Evolutionary conservation across 2,329 filamentous ascomycete species (phyloP).

Genomic region (Arthrobotrys iridis): DNA sequence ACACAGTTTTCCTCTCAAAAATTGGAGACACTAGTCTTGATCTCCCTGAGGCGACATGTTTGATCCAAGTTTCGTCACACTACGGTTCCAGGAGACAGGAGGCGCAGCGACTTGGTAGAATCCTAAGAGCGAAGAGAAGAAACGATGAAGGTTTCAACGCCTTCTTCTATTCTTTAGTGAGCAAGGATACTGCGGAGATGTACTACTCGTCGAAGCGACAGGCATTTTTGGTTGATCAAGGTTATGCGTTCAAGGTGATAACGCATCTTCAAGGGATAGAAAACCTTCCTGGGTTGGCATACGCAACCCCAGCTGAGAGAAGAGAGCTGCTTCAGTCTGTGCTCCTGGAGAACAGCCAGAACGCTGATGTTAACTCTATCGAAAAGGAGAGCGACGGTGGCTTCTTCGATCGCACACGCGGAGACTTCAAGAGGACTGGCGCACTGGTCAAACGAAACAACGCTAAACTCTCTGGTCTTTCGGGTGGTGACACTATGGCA

Average conservation of each 20-base stretch:
- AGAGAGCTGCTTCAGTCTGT: conserved; percentile 89
- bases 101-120: conserved; percentile 90
- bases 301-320: conserved; percentile 79
- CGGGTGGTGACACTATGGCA: conserved; percentile 96
- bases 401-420: conserved; percentile 63
- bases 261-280: conserved; percentile 93
- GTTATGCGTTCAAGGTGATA: conserved; percentile 98
- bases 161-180: conserved; percentile 97
- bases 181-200: conserved; percentile 98
- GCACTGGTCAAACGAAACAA: conserved; percentile 70
- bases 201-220: conserved; percentile 96
- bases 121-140: conserved; percentile 90
- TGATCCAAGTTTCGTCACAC: conserved; percentile 97
- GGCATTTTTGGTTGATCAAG: conserved; percentile 96
- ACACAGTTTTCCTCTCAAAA: conserved; percentile 94
- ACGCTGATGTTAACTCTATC: conserved; percentile 76
- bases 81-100: conserved; percentile 97
- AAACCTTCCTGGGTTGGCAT: conserved; percentile 80
- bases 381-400: conserved; percentile 78
- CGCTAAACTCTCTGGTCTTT: conserved; percentile 83
- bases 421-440: conserved; percentile 66
- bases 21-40: conserved; percentile 99
- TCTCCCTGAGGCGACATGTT: conserved; percentile 91
- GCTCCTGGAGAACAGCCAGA: conserved; percentile 73
- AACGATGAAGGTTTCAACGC: conserved; percentile 99